Percentiles rank a stretch among this genome's conserved stretches.
Conservation (phyloP, 2,329 filamentous ascomycete genomes). For the Pyrenophora seminiperda region DNA sequence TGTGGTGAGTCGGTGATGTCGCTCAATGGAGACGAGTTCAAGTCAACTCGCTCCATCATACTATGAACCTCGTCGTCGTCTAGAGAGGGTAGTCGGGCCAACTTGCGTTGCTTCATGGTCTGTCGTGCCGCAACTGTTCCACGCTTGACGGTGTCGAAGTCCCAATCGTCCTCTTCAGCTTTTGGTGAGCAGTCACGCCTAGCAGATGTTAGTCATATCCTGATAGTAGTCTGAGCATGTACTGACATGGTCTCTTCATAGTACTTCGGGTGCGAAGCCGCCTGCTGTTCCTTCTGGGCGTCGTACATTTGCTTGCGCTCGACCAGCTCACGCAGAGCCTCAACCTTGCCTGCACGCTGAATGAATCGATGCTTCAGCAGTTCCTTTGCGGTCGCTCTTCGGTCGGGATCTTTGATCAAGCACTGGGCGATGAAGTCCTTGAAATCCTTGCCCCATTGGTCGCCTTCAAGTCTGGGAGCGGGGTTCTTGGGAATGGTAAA, state of each 20-base stretch:
- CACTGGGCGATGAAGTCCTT: slow-evolving; percentile 93
- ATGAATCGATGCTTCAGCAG: slow-evolving; percentile 89
- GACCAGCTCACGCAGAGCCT: slow-evolving; percentile 85
- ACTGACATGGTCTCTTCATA: slow-evolving; percentile 87
- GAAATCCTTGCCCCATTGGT: slow-evolving; percentile 82
- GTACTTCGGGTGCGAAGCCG: slow-evolving; percentile 71
- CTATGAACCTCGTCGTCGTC: slow-evolving; percentile 41
- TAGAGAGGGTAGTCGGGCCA: slow-evolving; percentile 53
- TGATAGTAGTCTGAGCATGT: neutral
- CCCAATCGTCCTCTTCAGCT: slow-evolving; percentile 83
- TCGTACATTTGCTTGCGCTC: slow-evolving; percentile 83
- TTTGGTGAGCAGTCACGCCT: slow-evolving; percentile 69
- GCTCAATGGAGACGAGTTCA: slow-evolving; percentile 52
- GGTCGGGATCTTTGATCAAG: slow-evolving; percentile 88
- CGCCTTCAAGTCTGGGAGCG: slow-evolving; percentile 81
- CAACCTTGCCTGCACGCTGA: slow-evolving; percentile 81
- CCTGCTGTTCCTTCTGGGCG: slow-evolving; percentile 65
- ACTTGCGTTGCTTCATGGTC: slow-evolving; percentile 57
- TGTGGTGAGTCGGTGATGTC: slow-evolving; percentile 45
- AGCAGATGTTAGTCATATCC: slow-evolving; percentile 16
- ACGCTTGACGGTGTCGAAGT: slow-evolving; percentile 89
- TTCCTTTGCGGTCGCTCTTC: slow-evolving; percentile 82
- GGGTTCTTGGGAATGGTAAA: slow-evolving; percentile 94
- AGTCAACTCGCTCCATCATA: slow-evolving; percentile 51
- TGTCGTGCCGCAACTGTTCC: slow-evolving; percentile 61